Percentiles rank a stretch among this genome's conserved stretches.
phyloP scores from a whole-genome alignment of 129 eudicot species.

The Flaveria trinervia region DNA sequence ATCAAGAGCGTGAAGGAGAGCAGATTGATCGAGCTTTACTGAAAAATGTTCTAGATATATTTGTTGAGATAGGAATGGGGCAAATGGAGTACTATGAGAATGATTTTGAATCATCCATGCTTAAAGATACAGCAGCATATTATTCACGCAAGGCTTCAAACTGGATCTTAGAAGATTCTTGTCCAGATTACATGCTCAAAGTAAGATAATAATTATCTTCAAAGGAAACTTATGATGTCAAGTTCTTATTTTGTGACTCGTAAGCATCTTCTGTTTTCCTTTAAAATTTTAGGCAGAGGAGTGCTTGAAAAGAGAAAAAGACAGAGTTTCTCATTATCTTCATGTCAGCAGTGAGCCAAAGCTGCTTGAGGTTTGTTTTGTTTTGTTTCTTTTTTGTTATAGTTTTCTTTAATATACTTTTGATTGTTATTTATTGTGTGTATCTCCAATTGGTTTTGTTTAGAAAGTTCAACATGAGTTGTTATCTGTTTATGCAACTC shows the following conservation, averaged over 20 bases:
- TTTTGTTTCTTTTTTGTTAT: conserved; percentile 15
- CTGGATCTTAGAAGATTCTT: conserved; percentile 88
- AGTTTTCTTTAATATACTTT: background rate
- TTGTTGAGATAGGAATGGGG: conserved; percentile 97
- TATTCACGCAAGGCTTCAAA: conserved; percentile 95
- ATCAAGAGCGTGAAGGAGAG: conserved; percentile 96
- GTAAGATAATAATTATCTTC: conserved; percentile 28
- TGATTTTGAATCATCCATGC: conserved; percentile 84
- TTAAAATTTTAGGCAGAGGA: conserved; percentile 68
- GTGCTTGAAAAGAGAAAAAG: conserved; percentile 83
- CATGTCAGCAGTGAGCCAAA: conserved; percentile 83
- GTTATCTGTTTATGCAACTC: conserved; percentile 80
- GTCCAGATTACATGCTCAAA: conserved; percentile 85
- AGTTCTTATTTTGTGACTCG: background rate
- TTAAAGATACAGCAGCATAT: conserved; percentile 75
- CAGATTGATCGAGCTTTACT: conserved; percentile 94
- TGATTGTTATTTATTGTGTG: conserved; percentile 10
- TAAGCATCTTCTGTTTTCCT: background rate
- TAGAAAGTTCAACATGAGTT: conserved; percentile 92
- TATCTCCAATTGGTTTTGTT: conserved; percentile 1
- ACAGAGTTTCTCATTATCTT: conserved; percentile 79
- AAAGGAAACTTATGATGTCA: conserved; percentile 15
- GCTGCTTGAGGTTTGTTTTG: conserved; percentile 69
- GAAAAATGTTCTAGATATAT: conserved; percentile 92
- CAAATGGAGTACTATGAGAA: conserved; percentile 84